A percentile compares a stretch with the other conserved stretches of the same genome.
phyloP scores from a whole-genome alignment of 305 asterid genomes.

The Fraxinus angustifolia region DNA sequence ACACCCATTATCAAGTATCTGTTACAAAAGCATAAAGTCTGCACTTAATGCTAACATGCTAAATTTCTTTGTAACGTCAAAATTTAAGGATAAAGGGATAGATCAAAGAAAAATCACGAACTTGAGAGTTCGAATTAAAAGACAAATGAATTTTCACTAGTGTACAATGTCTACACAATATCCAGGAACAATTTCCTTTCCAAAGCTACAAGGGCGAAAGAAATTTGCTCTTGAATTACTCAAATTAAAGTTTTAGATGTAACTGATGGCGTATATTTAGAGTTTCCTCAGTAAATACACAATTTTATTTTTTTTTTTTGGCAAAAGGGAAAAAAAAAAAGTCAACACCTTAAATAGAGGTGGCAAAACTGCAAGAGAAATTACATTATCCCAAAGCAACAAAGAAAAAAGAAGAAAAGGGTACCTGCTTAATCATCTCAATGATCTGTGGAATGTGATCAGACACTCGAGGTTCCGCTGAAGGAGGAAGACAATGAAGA shows the following conservation, averaged over 20 bases:
- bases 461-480: slow-evolving; percentile 91
- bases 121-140: slow-evolving; percentile 1
- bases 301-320: background rate
- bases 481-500: slow-evolving; percentile 85
- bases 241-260: background rate
- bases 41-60: slow-evolving; percentile 8
- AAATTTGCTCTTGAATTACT: slow-evolving; percentile 2
- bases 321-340: background rate
- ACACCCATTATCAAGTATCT: slow-evolving; percentile 80
- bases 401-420: background rate
- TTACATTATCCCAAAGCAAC: background rate
- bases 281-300: background rate
- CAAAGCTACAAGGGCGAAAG: background rate
- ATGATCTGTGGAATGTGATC: slow-evolving; percentile 86
- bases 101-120: slow-evolving; percentile 4
- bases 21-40: slow-evolving; percentile 24
- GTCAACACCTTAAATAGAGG: background rate
- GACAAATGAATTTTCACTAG: background rate
- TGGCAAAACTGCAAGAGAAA: slow-evolving; percentile 10
- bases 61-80: background rate
- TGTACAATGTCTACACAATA: background rate
- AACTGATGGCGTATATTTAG: background rate
- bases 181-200: background rate
- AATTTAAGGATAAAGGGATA: background rate
- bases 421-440: slow-evolving; percentile 86